Base-by-base conservation (phyloP, 257 asterid species). In the Nicotiana noctiflora region DNA sequence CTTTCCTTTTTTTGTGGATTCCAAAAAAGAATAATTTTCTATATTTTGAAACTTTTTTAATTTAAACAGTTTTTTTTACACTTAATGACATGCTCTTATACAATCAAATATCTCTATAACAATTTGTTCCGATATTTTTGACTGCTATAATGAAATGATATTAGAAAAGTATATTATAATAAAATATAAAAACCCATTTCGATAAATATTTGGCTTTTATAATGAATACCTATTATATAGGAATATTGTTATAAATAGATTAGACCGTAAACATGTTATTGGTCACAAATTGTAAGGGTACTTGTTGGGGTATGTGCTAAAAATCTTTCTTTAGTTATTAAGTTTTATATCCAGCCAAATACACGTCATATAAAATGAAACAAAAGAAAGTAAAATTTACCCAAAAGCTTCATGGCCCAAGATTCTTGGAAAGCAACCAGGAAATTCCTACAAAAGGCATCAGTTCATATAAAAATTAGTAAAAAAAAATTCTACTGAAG, bases 391-490 rank as follows among this genome's bases (percentile, higher is more conserved):
- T 19, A 59, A 25, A 72, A 82, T 64, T 65, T 89, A 93, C 98
- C 98, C 98, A 40, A 88, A 83, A 80, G 97, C 89, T 88, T 92
- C 97, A 79, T 94, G 97, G 6, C 98, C 98, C 27, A 92, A 82
- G 52, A 92, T 92, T 85, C 93, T 89, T 19, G 97, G 98, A 86
- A 88, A 87, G 56, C 32, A 81, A 5, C 83, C 98, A 7, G 90
- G 90, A 80, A 88, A 90, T 19, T 82, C 93, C 98, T 92, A 83
- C 44, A 12, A 49, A 18, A 31, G 32, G 32, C 32, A n/a, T 21
- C 60, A 29, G 49, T 51, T 53, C 34, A 44, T 12, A 57, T 3
- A 64, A 56, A 11, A 66, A 63, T 55, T 27, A 52, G 9, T 25
- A 12, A 18, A 14, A 56, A 44, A 37, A 27, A 7, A 9, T 59